These are phyloP conservation scores for Hansenula anomala DNA, from an alignment of 1,139 yeast species.

Conservation along the genomic window DNA sequence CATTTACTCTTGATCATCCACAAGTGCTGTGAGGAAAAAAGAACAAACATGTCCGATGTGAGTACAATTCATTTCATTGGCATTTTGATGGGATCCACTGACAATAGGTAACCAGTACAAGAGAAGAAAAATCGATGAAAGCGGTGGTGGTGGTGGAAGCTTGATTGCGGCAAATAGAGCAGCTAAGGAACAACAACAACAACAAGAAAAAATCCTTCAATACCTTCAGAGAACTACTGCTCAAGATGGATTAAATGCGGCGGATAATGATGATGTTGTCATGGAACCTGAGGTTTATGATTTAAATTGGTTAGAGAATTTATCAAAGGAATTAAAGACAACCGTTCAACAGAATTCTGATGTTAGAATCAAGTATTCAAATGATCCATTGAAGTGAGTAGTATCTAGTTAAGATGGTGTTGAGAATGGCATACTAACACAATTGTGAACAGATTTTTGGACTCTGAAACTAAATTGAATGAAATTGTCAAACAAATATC, in stretches of 20 bases:
- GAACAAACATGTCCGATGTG: slow-evolving; percentile 1
- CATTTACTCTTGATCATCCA: no score
- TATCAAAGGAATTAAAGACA: slow-evolving; percentile 21
- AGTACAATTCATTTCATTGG: no score
- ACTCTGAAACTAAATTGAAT: slow-evolving; percentile 26
- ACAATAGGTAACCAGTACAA: no score
- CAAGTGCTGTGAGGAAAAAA: no score
- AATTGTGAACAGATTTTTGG: slow-evolving; percentile 16
- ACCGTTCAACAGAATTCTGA: slow-evolving; percentile 25
- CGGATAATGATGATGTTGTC: no score
- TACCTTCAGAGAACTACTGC: no score
- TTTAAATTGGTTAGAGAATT: slow-evolving; percentile 18
- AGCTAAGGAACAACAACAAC: background rate
- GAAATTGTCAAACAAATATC: slow-evolving; percentile 27
- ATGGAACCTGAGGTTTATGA: slow-evolving; percentile 3
- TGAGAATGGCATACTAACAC: no score
- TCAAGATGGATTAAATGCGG: no score
- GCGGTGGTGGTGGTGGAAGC: no score
- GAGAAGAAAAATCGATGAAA: slow-evolving; percentile 1
- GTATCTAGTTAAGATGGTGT: no score
- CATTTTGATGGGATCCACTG: no score
- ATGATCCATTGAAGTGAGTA: slow-evolving; percentile 28
- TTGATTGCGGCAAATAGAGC: no score
- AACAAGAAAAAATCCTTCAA: slow-evolving; percentile 2
- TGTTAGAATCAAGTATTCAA: slow-evolving; percentile 23